These are phyloP conservation scores for Tuber calosporum DNA, from an alignment of 495 filamentous ascomycete genomes.

Conservation along the genomic window DNA sequence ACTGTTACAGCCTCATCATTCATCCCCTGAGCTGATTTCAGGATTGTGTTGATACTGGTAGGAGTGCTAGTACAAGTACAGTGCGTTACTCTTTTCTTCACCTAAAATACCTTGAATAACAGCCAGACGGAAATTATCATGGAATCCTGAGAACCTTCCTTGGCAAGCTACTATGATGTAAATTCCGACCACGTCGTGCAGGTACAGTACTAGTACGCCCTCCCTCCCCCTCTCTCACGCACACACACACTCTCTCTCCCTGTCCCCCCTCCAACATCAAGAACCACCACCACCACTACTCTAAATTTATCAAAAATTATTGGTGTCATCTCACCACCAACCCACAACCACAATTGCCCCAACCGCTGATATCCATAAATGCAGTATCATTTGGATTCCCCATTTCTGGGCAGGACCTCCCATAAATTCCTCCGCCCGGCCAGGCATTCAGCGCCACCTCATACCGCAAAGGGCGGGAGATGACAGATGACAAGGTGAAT, in stretches of 20 bases:
- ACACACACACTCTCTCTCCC: too few species aligned
- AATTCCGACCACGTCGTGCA: conserved; percentile 4
- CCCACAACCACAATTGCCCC: not conserved
- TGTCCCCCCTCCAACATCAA: not conserved
- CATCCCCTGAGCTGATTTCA: not conserved
- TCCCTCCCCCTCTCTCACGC: not conserved
- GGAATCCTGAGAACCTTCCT: not conserved
- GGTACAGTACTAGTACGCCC: not conserved
- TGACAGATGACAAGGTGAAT: not conserved
- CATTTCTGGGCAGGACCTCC: not conserved
- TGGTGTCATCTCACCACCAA: not conserved
- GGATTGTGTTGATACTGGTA: not conserved
- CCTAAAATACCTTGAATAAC: not conserved
- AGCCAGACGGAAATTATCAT: not conserved
- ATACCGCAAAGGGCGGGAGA: not conserved
- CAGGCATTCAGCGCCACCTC: not conserved
- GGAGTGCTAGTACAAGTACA: not conserved
- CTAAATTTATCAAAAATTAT: not conserved
- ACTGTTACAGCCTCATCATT: not conserved
- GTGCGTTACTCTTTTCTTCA: not conserved
- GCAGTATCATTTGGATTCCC: not conserved
- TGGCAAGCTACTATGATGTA: conserved; percentile 1
- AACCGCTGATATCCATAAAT: not conserved
- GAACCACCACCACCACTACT: conserved; percentile 4
- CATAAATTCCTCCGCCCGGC: not conserved